Conservation (phyloP, 164 flowering plant genomes). For the Buxus sempervirens region DNA sequence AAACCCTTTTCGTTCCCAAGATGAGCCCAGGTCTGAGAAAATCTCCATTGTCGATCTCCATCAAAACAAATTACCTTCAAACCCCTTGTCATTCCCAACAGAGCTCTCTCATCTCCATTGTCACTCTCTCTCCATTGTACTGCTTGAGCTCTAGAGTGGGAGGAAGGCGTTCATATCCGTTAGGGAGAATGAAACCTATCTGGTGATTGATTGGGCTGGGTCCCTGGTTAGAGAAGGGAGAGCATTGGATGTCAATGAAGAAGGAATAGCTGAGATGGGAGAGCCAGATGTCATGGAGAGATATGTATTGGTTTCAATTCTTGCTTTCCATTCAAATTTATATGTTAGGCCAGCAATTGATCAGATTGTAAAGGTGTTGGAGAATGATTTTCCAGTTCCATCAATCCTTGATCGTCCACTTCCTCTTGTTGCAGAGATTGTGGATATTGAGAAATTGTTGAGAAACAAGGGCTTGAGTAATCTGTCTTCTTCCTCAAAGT, state of each 20-base stretch:
- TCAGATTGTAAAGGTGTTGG: conserved; percentile 80
- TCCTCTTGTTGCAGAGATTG: conserved; percentile 44
- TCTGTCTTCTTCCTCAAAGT: conserved; percentile 48
- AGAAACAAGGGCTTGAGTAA: conserved; percentile 57
- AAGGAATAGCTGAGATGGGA: conserved; percentile 62
- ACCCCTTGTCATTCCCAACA: too few species aligned
- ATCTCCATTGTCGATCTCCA: too few species aligned
- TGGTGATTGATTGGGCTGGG: conserved; percentile 86
- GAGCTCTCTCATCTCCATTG: too few species aligned
- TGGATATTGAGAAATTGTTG: conserved; percentile 59
- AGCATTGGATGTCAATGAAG: conserved; percentile 64
- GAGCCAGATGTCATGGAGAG: conserved; percentile 51
- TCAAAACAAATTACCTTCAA: too few species aligned
- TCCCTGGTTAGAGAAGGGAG: conserved; percentile 55
- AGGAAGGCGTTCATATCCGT: conserved; percentile 47
- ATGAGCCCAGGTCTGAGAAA: too few species aligned
- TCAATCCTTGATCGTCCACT: conserved; percentile 69
- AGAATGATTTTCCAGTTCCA: conserved; percentile 59
- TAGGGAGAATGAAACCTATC: conserved; percentile 36
- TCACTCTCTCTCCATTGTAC: too few species aligned
- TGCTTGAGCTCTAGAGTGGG: conserved; percentile 85
- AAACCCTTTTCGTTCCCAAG: too few species aligned
- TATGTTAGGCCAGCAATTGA: conserved; percentile 91
- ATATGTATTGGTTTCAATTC: conserved; percentile 63
- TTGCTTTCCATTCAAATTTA: conserved; percentile 72